Evolutionary conservation across 495 filamentous ascomycete species (phyloP).

Genomic region (Arthonia radiata): DNA sequence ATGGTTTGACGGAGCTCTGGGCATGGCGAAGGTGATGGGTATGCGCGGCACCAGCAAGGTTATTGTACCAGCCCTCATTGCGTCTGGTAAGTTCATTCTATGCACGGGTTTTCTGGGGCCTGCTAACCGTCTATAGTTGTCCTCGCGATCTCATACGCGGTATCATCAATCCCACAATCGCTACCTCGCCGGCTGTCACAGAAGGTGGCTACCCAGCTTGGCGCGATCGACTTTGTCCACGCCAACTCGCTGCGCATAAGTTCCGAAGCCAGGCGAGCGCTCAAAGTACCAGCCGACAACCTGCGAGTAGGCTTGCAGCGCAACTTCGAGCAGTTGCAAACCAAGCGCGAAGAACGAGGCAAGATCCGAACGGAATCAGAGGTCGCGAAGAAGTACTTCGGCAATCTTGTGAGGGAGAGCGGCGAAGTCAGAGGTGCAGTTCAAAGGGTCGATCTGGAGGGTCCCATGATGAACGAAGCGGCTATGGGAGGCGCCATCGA

Average conservation of each 20-base stretch:
- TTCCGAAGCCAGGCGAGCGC: conserved; percentile 58
- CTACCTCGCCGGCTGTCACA: conserved; percentile 64
- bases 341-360: conserved; percentile 50
- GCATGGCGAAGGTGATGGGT: conserved; percentile 56
- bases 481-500: no score
- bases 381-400: conserved; percentile 29
- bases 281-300: conserved; percentile 61
- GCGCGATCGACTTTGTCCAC: conserved; percentile 74
- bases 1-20: conserved; percentile 73
- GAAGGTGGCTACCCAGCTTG: conserved; percentile 60
- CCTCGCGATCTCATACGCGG: conserved; percentile 49
- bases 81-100: conserved; percentile 37
- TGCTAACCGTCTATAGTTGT: conserved; percentile 27
- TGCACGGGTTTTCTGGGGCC: no score
- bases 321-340: conserved; percentile 55
- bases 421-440: conserved; percentile 46
- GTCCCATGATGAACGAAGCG: no score
- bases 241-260: conserved; percentile 63
- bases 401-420: conserved; percentile 58
- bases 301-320: conserved; percentile 56
- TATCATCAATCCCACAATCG: conserved; percentile 65
- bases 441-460: conserved; percentile 60
- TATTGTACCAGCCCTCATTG: conserved; percentile 53
- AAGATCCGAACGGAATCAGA: conserved; percentile 21
- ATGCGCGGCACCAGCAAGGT: conserved; percentile 57